Evolutionary conservation across 257 asterid genomes (phyloP), one percentile per base, ranked within the genome.

Genomic region (Solanum pinnatisectum): DNA sequence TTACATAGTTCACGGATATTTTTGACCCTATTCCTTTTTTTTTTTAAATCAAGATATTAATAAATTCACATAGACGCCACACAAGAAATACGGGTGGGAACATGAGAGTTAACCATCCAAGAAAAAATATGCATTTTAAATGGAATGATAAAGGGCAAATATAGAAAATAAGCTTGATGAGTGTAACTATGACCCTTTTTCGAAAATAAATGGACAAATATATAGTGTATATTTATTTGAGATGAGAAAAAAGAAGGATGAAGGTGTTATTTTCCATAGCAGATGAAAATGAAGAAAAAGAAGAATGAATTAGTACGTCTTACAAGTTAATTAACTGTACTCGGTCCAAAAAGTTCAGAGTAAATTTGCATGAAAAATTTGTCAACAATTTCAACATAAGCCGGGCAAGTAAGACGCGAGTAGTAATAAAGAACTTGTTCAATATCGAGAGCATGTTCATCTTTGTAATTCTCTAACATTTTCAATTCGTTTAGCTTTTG

Each of bases 351-450:
- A 40, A 90, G 52, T 84, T 89, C 93, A 40, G 91, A 87, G 40
- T 93, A 91, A 78, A 94, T 88, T 9, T 94, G 93, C 90, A 88
- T 84, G 89, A 92, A 91, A 85, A 94, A 93, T 40, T 89, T 92
- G 82, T 93, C 95, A 8, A 94, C 96, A 84, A 93, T 90, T 12
- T 93, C 95, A 77, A 92, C 87, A 87, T 92, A 94, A 13, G 87
- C 90, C 3, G 94, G 95, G 72, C 91, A 90, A 10, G 94, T 92
- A 23, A 93, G 86, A 36, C 88, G 89, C 15, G 91, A 90, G 16
- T 93, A 91, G 60, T 91, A 88, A 27, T 90, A 91, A 84, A 89
- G 87, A 77, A 90, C 89, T 30, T 90, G 91, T 77, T 91, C 90
- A 77, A 91, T 73, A 56, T 91, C 93, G 87, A 89, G n/a, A 7